These are phyloP conservation scores for Colletotrichum godetiae DNA, from an alignment of 2,329 filamentous ascomycete species.

Conservation along the genomic window DNA sequence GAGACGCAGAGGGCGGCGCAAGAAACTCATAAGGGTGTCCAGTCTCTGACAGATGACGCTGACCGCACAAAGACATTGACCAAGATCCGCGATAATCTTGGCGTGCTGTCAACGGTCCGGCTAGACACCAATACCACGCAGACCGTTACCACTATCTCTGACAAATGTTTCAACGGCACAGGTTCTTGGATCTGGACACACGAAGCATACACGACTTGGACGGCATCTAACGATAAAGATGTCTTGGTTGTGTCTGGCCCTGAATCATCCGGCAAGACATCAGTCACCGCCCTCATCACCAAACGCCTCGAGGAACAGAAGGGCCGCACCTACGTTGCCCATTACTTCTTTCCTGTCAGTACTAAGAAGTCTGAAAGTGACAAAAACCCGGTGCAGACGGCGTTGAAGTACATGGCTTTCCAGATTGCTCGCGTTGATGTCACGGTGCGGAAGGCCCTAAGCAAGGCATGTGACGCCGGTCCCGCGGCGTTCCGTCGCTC, in stretches of 20 bases:
- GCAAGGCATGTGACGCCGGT: neutral
- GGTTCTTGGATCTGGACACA: neutral
- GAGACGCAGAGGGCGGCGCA: neutral
- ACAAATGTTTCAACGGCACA: neutral
- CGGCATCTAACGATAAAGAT: neutral
- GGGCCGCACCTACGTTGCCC: neutral
- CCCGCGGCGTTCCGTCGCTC: neutral
- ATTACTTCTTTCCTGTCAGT: neutral
- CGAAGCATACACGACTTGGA: neutral
- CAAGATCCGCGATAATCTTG: neutral
- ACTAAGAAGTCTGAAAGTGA: neutral
- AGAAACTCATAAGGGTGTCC: neutral
- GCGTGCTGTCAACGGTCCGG: neutral
- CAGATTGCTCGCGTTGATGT: neutral
- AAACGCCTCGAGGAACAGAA: neutral
- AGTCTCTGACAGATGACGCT: neutral
- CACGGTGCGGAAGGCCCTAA: neutral
- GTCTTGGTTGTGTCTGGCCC: neutral
- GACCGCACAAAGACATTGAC: neutral
- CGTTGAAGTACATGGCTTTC: neutral
- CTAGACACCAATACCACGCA: neutral
- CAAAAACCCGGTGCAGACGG: neutral
- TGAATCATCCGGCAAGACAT: neutral
- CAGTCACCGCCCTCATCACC: neutral
- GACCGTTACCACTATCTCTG: neutral